Evolutionary conservation across 1,139 yeast genomes (phyloP), one percentile per base, ranked within the genome.

Genomic region (Blastobotrys apis): DNA sequence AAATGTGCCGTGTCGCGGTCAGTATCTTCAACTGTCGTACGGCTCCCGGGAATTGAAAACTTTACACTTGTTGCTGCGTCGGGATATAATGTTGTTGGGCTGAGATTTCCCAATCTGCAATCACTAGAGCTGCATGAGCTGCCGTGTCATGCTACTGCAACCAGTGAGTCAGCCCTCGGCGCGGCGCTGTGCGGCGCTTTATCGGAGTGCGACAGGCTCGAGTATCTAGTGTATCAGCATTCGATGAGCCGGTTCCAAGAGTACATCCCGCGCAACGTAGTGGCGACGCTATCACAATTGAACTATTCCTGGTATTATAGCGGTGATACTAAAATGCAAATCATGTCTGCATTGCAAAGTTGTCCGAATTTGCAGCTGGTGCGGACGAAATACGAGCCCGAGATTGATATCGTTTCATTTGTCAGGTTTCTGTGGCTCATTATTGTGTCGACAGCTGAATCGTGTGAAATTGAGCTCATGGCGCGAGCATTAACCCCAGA

Each of bases 61-160:
- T n/a, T n/a, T n/a, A n/a, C n/a, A n/a, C n/a, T n/a, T n/a, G n/a
- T n/a, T n/a, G n/a, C n/a, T n/a, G n/a, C n/a, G n/a, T n/a, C n/a
- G n/a, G 45, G 45, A 16, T 37, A 26, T 30, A 42, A 37, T 23
- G 17, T 37, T 15, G 17, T 33, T 6, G 41, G 41, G n/a, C n/a
- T 42, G 22, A 17, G 33, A 17, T 42, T 42, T 23, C 19, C 33
- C 10, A 37, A 42, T 13, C 19, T 42, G 13, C 23, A 32, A 26
- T 15, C 13, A 10, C 9, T 41, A 20, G 16, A 25, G 4, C 20
- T 36, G 17, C 32, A 36, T 8, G 13, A 6, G 10, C 5, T 23
- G 3, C 4, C 5, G 16, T 2, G 22, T 9, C 12, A 13, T 25
- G 31, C n/a, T 17, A 20, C 37, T 25, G n/a, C n/a, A 25, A 5